Evolutionary conservation across 1,284 basidiomycete genomes (phyloP), one percentile per base, ranked within the genome.

Genomic region (Cutaneotrichosporon sp.): DNA sequence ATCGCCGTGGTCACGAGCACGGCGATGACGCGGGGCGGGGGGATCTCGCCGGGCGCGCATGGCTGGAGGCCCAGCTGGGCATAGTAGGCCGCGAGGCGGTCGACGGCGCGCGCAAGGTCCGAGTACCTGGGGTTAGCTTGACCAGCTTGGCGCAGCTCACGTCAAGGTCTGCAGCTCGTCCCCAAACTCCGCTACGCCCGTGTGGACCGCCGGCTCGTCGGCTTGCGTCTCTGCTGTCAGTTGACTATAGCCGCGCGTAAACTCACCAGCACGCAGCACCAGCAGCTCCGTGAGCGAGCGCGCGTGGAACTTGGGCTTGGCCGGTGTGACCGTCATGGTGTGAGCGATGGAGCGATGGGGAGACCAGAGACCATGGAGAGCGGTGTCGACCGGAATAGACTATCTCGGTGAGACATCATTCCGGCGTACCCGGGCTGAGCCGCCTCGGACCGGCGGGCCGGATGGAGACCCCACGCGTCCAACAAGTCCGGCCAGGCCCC

Each of bases 1-100:
- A 82, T 75, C 0, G 81, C 79, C 2, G 81, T 81, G 27, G 79
- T 78, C 11, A 74, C 77, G 42, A 81, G 77, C 8, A 82, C 78
- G 3, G 81, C 81, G 22, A 82, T 76, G 34, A 81, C 69, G 14
- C 72, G 76, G 20, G 73, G 69, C 4, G 78, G 79, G 5, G 81
- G 78, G 3, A 69, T 43, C 20, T 70, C 65, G 20, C 54, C 59
- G 1, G 59, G 43, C 0, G 54, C 25, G 6, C 20, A n/a, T 9
- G 45, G 56, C 31, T 64, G 67, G 24, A 72, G 64, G 36, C 58
- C 43, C 6, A 78, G 68, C 0, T 69, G 33, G 8, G 75, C 67
- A 66, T 82, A 82, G 69, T 82, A 70, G 54, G 75, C 77, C 38
- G 80, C 81, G 20, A 83, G 70, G n/a, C 81, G 73, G 66, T 83